A percentile compares a stretch with the other conserved stretches of the same genome.
Conservation (phyloP, 148 eudicot genomes). For the Spergularia bocconei region DNA sequence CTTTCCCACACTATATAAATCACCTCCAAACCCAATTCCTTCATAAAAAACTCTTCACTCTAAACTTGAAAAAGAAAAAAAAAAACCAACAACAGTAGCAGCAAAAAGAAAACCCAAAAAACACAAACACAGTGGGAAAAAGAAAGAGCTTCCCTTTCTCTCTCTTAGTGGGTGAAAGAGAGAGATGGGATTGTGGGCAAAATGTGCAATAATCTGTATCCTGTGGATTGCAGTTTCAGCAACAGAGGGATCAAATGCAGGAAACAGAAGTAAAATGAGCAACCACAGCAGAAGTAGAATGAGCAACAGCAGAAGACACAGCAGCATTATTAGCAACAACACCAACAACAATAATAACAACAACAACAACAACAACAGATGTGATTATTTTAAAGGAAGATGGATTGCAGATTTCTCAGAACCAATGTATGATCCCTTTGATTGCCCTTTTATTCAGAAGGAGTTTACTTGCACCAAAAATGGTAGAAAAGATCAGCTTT, state of each 20-base stretch:
- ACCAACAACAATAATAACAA: not conserved
- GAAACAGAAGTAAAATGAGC: not conserved
- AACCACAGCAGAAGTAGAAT: not conserved
- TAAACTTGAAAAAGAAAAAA: too few relatives aligned
- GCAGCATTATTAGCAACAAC: not conserved
- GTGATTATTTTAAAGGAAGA: slow-evolving; percentile 56
- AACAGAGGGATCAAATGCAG: not conserved
- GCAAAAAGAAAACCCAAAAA: not conserved
- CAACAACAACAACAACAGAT: slow-evolving; percentile 9
- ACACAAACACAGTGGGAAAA: not conserved
- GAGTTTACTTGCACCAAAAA: slow-evolving; percentile 53
- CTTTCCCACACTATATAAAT: too few relatives aligned
- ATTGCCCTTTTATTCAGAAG: slow-evolving; percentile 47
- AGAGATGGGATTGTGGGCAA: slow-evolving; percentile 12
- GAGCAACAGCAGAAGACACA: slow-evolving; percentile 2
- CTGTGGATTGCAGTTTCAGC: slow-evolving; percentile 4
- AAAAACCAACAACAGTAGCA: not conserved
- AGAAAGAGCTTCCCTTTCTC: not conserved
- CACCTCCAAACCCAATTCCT: too few relatives aligned
- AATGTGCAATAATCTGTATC: slow-evolving; percentile 3
- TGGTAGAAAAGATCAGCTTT: slow-evolving; percentile 46
- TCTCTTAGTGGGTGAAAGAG: slow-evolving; percentile 1
- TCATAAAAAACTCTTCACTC: too few relatives aligned
- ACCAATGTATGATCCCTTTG: slow-evolving; percentile 36
- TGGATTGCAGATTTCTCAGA: slow-evolving; percentile 46